Percentiles rank a stretch among this genome's conserved stretches.
Evolutionary conservation across 495 filamentous ascomycete species (phyloP).

Genomic region (Staphylotrichum longicolle): DNA sequence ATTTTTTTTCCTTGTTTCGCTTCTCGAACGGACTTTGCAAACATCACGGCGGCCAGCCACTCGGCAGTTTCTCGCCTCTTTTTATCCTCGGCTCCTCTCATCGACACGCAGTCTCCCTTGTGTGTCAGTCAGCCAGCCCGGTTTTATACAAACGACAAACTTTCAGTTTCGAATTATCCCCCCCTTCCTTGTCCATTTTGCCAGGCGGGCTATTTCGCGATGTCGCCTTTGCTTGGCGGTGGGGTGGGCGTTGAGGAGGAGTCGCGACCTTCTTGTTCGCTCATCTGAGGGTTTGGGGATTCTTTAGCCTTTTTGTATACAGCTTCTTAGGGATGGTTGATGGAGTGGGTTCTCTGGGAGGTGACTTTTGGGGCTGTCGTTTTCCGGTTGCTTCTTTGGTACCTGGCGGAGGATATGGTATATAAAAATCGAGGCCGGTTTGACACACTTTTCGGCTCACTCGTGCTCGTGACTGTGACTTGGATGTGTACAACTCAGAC

Average conservation of each 20-base stretch:
- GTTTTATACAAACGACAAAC: background rate
- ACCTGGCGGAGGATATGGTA: slow-evolving; percentile 11
- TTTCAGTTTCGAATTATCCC: background rate
- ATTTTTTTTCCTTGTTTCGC: too few relatives aligned
- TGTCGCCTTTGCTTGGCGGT: slow-evolving; percentile 1
- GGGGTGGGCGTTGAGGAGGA: slow-evolving; percentile 4
- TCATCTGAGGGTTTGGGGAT: too few relatives aligned
- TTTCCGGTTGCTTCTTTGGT: slow-evolving; percentile 5
- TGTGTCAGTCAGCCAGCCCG: background rate
- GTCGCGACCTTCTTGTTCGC: slow-evolving; percentile 19
- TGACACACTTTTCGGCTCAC: background rate
- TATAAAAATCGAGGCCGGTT: slow-evolving; percentile 13
- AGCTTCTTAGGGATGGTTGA: background rate
- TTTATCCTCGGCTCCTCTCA: too few relatives aligned
- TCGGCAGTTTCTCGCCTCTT: too few relatives aligned
- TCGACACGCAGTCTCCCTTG: too few relatives aligned
- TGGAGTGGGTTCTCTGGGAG: background rate
- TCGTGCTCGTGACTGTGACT: background rate
- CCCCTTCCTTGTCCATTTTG: background rate
- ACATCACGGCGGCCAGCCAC: too few relatives aligned
- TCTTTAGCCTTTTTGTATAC: background rate
- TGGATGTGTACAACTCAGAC: background rate
- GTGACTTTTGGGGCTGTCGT: background rate
- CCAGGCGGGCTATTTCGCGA: slow-evolving; percentile 11
- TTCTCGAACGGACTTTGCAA: too few relatives aligned